Percentiles rank a stretch among this genome's conserved stretches.
Evolutionary conservation across 2,329 filamentous ascomycete species (phyloP).

Genomic region (Colletotrichum sp.): DNA sequence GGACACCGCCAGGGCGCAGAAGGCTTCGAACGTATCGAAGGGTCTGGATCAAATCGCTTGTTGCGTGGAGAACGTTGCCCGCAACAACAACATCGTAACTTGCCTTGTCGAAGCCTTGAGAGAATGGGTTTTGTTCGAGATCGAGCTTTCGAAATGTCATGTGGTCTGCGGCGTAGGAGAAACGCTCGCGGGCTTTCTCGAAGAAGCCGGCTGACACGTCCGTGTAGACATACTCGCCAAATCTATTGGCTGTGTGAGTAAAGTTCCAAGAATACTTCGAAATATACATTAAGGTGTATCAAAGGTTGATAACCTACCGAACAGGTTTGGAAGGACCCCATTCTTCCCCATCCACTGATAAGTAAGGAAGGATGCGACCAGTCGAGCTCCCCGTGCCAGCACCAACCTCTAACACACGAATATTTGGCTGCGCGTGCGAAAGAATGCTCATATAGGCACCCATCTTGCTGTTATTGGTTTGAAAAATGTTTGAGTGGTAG

Average conservation of each 20-base stretch:
- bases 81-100: slow-evolving; percentile 42
- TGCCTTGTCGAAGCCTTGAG: slow-evolving; percentile 36
- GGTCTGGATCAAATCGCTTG: slow-evolving; percentile 26
- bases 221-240: slow-evolving; percentile 45
- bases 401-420: slow-evolving; percentile 37
- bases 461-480: not conserved
- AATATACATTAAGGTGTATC: not conserved
- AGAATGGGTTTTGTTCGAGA: slow-evolving; percentile 30
- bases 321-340: not conserved
- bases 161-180: slow-evolving; percentile 22
- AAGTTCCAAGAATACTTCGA: not conserved
- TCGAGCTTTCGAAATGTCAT: slow-evolving; percentile 31
- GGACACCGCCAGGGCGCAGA: slow-evolving; percentile 32
- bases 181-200: slow-evolving; percentile 34
- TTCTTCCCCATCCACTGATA: slow-evolving; percentile 23
- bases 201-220: slow-evolving; percentile 50
- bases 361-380: slow-evolving; percentile 32
- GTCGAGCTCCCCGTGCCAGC: slow-evolving; percentile 48
- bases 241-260: not conserved
- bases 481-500: not conserved
- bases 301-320: not conserved
- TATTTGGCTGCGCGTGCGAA: slow-evolving; percentile 32
- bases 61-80: slow-evolving; percentile 33
- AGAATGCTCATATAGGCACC: slow-evolving; percentile 7
- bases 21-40: slow-evolving; percentile 21